Percentiles rank a stretch among this genome's conserved stretches.
These are phyloP conservation scores for Cladophialophora exuberans DNA, from an alignment of 2,329 filamentous ascomycete genomes.

Conservation along the genomic window DNA sequence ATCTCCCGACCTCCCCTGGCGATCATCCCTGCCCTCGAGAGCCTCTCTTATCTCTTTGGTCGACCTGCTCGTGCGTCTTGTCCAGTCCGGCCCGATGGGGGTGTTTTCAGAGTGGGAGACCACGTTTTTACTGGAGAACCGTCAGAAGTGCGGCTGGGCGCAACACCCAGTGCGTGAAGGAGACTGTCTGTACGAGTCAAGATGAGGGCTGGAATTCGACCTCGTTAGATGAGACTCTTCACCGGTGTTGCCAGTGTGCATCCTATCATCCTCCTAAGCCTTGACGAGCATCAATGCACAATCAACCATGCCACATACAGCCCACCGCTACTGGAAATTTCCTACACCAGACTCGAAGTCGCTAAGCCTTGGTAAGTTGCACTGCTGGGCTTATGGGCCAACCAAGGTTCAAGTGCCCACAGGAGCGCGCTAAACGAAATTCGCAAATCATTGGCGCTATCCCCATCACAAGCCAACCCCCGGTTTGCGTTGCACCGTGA, in stretches of 20 bases:
- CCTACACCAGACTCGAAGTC: conserved; percentile 10
- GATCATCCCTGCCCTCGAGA: background rate
- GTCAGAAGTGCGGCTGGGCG: background rate
- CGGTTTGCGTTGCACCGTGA: conserved; percentile 20
- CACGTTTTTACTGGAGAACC: conserved; percentile 3
- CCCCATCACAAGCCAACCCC: conserved; percentile 9
- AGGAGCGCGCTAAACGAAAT: conserved; percentile 16
- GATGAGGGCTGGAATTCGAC: conserved; percentile 1
- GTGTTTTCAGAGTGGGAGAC: background rate
- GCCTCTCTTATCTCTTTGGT: conserved; percentile 9
- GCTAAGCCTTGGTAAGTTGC: conserved; percentile 14
- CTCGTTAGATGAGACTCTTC: conserved; percentile 12
- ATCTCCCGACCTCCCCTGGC: conserved; percentile 16
- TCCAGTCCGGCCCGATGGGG: background rate
- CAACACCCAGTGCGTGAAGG: background rate
- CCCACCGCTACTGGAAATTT: conserved; percentile 1
- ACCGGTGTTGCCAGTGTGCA: conserved; percentile 4
- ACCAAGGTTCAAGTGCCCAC: background rate
- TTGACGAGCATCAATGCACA: background rate
- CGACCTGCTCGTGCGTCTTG: background rate
- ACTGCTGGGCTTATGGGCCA: conserved; percentile 7
- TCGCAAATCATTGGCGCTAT: conserved; percentile 15
- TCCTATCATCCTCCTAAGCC: conserved; percentile 7
- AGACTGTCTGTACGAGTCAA: background rate
- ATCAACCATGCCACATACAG: conserved; percentile 12